These are phyloP conservation scores for Penicillium brevicompactum DNA, from an alignment of 2,329 filamentous ascomycete genomes.

Conservation along the genomic window DNA sequence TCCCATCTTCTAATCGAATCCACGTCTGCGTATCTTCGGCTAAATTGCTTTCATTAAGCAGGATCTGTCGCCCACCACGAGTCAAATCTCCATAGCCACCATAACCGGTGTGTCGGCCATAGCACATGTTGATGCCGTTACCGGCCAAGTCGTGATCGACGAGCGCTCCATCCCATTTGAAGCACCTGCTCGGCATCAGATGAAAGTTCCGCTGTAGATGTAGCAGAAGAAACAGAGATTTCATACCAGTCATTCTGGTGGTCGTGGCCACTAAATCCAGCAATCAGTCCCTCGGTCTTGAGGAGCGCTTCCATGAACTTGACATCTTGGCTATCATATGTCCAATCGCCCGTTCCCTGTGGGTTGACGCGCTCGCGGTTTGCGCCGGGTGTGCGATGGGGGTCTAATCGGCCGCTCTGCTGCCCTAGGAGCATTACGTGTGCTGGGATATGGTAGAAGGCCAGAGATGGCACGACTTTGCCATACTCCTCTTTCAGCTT, in stretches of 20 bases:
- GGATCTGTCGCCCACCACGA: conserved; percentile 61
- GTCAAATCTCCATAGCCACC: conserved; percentile 69
- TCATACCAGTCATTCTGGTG: conserved; percentile 64
- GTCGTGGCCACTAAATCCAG: conserved; percentile 66
- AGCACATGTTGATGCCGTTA: conserved; percentile 55
- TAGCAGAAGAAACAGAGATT: conserved; percentile 20
- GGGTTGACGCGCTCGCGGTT: conserved; percentile 48
- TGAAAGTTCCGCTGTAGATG: background rate
- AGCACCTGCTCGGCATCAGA: conserved; percentile 29
- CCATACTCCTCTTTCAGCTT: conserved; percentile 31
- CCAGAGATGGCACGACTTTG: conserved; percentile 51
- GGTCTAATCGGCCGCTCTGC: conserved; percentile 41
- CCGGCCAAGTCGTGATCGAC: conserved; percentile 37
- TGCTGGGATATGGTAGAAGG: conserved; percentile 58
- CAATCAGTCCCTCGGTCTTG: conserved; percentile 57
- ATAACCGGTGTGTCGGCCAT: conserved; percentile 68
- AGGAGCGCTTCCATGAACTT: conserved; percentile 66
- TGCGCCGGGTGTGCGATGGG: conserved; percentile 47
- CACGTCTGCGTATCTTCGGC: conserved; percentile 58
- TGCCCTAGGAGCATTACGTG: conserved; percentile 47
- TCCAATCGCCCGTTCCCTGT: conserved; percentile 16
- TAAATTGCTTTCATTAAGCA: conserved; percentile 50
- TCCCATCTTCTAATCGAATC: conserved; percentile 61
- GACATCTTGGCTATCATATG: conserved; percentile 48
- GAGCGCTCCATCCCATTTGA: conserved; percentile 39